A percentile compares a stretch with the other conserved stretches of the same genome.
Conservation (phyloP, 441 rosid genomes). For the Sinapis alba region DNA sequence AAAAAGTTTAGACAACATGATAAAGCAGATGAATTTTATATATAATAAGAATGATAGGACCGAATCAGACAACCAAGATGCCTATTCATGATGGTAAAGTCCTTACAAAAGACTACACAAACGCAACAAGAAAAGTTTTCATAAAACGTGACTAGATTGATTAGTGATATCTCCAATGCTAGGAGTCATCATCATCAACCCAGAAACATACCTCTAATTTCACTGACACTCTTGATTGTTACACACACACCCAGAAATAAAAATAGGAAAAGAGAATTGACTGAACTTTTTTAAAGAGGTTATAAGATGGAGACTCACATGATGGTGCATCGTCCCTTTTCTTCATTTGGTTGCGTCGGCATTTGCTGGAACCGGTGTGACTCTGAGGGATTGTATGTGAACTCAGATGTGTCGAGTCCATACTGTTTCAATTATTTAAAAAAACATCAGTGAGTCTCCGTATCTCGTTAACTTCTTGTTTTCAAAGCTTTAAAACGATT, state of each 20-base stretch:
- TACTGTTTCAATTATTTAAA: conserved; percentile 56
- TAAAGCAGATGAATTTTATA: conserved; percentile 7
- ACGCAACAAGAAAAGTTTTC: conserved; percentile 18
- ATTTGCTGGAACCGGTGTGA: conserved; percentile 78
- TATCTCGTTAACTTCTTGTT: background rate
- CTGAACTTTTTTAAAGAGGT: background rate
- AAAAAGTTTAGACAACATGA: background rate
- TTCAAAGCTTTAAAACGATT: background rate
- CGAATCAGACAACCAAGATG: conserved; percentile 16
- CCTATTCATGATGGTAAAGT: conserved; percentile 11
- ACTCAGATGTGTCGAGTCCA: conserved; percentile 96
- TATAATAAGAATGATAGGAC: conserved; percentile 6
- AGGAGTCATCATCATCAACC: conserved; percentile 22
- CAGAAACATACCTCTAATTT: conserved; percentile 15
- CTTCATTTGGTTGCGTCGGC: conserved; percentile 71
- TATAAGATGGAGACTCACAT: conserved; percentile 49
- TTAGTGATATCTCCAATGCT: conserved; percentile 1
- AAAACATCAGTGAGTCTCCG: conserved; percentile 23
- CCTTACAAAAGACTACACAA: conserved; percentile 27
- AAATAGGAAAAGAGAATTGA: background rate
- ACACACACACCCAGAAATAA: background rate
- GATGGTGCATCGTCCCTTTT: conserved; percentile 85
- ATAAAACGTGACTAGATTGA: conserved; percentile 20
- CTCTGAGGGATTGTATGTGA: conserved; percentile 92
- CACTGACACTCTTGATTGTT: conserved; percentile 7